Base-by-base conservation (phyloP, 2,329 filamentous ascomycete species). In the Parafenestella ontariensis region DNA sequence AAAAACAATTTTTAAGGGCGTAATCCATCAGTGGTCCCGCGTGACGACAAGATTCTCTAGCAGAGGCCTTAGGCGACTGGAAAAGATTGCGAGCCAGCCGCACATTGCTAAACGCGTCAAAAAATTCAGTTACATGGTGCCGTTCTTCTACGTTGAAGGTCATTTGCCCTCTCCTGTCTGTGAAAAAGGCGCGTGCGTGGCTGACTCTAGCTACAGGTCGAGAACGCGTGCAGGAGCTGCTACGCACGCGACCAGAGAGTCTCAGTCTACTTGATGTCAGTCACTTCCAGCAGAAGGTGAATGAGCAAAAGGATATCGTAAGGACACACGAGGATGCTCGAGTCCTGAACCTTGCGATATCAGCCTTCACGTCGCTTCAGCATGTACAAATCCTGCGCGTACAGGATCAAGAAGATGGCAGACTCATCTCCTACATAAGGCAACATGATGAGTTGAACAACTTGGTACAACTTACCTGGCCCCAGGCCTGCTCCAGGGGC, bases 311-410 rank as follows among this genome's bases (percentile, higher is more conserved):
- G 49, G 75, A 78, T 17, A 79, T 88, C 37, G 73, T 87, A 47
- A 71, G 77, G 33, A 78, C 77, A 2, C 72, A 79, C 45, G 77
- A 82, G 56, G 86, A 88, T 62, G 76, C 81, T 34, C 68, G 72
- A 13, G 77, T 84, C 17, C 73, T 88, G 29, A 82, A 79, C 54
- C 79, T 80, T 52, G 85, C 85, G 17, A 80, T 87, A 57, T 74
- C 77, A 29, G 81, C 82, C 1, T 89, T 89, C 64, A 82, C 79
- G 1, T 80, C 81, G 24, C 78, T 90, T 10, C 84, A 88, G 64
- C 83, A 89, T 65, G 81, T 89, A 46, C 86, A 89, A 56, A 81
- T 90, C 13, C 79, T 89, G 23, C 82, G 85, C 5, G 75, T 89
- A 11, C 83, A 86, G 59, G 86, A 89, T 56, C 77, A 82, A 54